These are phyloP conservation scores for Chytridiales sp. DNA, from an alignment of 371 early-diverging fungal species.

Conservation along the genomic window DNA sequence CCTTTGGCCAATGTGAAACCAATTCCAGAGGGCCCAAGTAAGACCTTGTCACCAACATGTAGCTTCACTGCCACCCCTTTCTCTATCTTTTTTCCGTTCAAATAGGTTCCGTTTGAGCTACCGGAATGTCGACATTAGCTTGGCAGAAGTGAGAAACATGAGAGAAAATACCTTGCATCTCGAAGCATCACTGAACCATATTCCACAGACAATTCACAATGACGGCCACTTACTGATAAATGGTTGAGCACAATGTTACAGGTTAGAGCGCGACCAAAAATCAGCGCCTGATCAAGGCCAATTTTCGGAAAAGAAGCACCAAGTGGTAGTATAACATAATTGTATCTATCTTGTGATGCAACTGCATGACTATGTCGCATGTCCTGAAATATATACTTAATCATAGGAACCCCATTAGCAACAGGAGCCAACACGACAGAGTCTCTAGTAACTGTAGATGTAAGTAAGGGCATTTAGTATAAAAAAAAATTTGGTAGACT, in stretches of 20 bases:
- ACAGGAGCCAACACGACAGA: too few species aligned
- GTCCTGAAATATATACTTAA: neutral
- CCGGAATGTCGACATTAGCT: neutral
- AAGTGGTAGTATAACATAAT: neutral
- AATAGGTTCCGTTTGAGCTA: slow-evolving; percentile 8
- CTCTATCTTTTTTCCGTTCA: slow-evolving; percentile 6
- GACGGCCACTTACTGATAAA: slow-evolving; percentile 11
- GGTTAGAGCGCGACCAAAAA: slow-evolving; percentile 15
- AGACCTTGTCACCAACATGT: neutral
- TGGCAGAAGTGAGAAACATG: neutral
- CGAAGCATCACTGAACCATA: neutral
- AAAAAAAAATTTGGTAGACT: neutral
- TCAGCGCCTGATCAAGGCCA: neutral
- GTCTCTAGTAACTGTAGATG: too few species aligned
- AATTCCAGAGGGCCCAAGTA: too few species aligned
- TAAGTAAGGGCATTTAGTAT: too few species aligned
- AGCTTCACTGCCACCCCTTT: neutral
- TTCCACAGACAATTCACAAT: slow-evolving; percentile 9
- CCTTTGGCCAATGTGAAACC: too few species aligned
- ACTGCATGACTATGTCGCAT: slow-evolving; percentile 8
- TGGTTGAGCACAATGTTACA: slow-evolving; percentile 8
- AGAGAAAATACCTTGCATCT: slow-evolving; percentile 9
- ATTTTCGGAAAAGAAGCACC: neutral
- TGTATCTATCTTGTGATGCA: neutral
- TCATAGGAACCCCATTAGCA: too few species aligned